These are phyloP conservation scores for Tympanopsis confertula DNA, from an alignment of 2,329 filamentous ascomycete species.

Conservation along the genomic window DNA sequence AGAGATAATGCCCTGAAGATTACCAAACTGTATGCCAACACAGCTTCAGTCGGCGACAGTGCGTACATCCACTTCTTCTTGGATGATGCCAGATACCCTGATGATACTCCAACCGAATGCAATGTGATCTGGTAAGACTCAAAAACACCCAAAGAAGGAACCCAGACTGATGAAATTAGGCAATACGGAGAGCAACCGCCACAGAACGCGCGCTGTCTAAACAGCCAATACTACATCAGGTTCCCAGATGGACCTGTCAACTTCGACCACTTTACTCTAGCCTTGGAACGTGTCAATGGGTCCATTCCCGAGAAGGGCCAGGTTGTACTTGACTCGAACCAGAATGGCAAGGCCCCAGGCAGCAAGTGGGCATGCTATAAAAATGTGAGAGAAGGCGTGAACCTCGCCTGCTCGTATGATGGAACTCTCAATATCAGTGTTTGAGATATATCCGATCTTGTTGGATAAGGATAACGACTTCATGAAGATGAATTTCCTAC, in stretches of 20 bases:
- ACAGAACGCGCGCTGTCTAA: conserved; percentile 10
- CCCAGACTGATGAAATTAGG: conserved; percentile 4
- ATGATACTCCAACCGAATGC: conserved; percentile 12
- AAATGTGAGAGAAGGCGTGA: neutral
- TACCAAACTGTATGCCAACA: neutral
- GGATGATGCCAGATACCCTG: conserved; percentile 11
- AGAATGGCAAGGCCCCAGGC: neutral
- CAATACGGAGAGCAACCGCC: conserved; percentile 4
- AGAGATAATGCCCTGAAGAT: neutral
- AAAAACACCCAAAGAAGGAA: conserved; percentile 3
- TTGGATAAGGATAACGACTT: no score
- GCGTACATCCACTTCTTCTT: conserved; percentile 9
- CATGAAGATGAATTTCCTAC: no score
- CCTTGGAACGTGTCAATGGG: conserved; percentile 9
- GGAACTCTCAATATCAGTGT: neutral
- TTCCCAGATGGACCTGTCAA: conserved; percentile 9
- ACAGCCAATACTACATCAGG: conserved; percentile 11
- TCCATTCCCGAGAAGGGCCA: conserved; percentile 9
- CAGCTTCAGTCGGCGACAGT: neutral
- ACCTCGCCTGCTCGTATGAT: neutral
- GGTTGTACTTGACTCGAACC: conserved; percentile 4
- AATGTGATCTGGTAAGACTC: conserved; percentile 10
- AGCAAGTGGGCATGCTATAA: neutral
- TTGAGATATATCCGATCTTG: no score
- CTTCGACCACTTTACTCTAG: conserved; percentile 9